phyloP scores from a whole-genome alignment of 2,329 filamentous ascomycete species.

The Cladosporium sp. region DNA sequence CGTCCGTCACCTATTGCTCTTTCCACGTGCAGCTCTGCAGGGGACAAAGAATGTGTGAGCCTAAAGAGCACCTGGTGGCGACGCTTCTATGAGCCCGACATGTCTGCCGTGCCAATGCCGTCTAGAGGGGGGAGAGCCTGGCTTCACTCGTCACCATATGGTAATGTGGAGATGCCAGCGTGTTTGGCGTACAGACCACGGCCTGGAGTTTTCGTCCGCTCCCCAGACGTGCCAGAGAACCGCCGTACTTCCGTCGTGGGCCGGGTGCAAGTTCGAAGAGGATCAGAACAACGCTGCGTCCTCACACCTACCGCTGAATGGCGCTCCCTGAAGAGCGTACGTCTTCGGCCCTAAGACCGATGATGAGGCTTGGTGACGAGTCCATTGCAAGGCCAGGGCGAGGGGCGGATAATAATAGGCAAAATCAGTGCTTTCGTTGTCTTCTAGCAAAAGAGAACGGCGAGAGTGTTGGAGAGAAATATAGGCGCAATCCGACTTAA shows the following conservation, averaged over 20 bases:
- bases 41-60: not conserved
- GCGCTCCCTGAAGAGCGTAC: not conserved
- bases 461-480: not conserved
- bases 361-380: conserved; percentile 2
- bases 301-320: conserved; percentile 12
- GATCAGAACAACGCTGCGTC: conserved; percentile 16
- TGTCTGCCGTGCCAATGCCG: not conserved
- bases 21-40: not conserved
- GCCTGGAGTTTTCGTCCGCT: not conserved
- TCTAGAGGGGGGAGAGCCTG: not conserved
- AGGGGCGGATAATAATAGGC: not conserved
- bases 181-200: not conserved
- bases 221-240: not conserved
- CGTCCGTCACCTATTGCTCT: not conserved
- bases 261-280: not conserved
- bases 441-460: not conserved
- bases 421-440: not conserved
- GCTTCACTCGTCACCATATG: not conserved
- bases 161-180: conserved; percentile 1
- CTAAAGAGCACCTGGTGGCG: not conserved
- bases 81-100: not conserved
- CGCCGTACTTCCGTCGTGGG: conserved; percentile 3
- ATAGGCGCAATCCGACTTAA: not conserved
- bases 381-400: not conserved
- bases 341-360: conserved; percentile 12